A percentile compares a stretch with the other conserved stretches of the same genome.
Conservation (phyloP, 257 asterid genomes). For the Nicotiana tabacum region DNA sequence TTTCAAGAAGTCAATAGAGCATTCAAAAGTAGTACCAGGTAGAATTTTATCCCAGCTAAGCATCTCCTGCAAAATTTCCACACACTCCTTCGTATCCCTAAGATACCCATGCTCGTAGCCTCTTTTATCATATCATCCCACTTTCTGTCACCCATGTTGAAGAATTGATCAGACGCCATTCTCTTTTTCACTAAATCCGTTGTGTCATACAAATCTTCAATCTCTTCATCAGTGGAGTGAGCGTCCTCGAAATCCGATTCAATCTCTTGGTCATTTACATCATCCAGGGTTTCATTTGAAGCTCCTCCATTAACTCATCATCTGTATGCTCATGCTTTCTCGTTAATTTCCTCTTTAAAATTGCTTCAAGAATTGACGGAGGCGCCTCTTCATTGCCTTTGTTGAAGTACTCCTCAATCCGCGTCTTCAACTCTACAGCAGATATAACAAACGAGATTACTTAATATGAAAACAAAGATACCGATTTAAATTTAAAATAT, state of each 20-base stretch:
- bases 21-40: conserved; percentile 51
- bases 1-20: conserved; percentile 2
- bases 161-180: conserved; percentile 48
- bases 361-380: conserved; percentile 43
- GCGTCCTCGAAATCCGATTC: conserved; percentile 64
- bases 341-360: conserved; percentile 46
- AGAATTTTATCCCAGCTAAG: conserved; percentile 75
- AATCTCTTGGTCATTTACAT: conserved; percentile 50
- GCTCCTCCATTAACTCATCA: conserved; percentile 57
- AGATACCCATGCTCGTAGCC: conserved; percentile 59
- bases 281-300: conserved; percentile 47
- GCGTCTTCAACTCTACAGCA: conserved; percentile 53
- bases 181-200: conserved; percentile 38
- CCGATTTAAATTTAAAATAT: not conserved
- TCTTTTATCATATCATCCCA: conserved; percentile 82
- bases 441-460: not conserved
- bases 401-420: conserved; percentile 53
- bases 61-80: conserved; percentile 76
- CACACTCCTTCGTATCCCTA: conserved; percentile 67
- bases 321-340: conserved; percentile 66
- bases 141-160: conserved; percentile 61
- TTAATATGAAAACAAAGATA: not conserved
- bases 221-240: conserved; percentile 57
- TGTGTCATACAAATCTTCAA: conserved; percentile 63
- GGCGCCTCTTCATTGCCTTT: conserved; percentile 59